Conservation (phyloP, 2,329 filamentous ascomycete species). For the Diplodia mutila region DNA sequence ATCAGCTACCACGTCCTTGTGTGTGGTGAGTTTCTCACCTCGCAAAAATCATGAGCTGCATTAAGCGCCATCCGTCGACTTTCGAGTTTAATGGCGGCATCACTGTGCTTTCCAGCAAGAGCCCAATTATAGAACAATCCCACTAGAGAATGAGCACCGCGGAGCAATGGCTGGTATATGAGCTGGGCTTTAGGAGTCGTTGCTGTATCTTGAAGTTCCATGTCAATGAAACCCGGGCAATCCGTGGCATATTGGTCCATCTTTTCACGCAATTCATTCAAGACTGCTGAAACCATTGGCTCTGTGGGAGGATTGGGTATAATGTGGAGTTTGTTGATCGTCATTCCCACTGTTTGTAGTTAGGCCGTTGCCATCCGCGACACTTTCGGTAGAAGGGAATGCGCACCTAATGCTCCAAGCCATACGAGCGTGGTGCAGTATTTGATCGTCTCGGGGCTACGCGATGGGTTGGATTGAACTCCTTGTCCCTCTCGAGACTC, state of each 20-base stretch:
- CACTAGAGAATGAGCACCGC: background rate
- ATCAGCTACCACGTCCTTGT: background rate
- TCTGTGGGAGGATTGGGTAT: background rate
- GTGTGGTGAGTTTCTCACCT: background rate
- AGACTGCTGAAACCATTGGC: background rate
- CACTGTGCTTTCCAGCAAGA: background rate
- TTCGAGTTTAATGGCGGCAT: background rate
- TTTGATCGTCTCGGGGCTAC: background rate
- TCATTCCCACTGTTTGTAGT: background rate
- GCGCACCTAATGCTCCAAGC: background rate
- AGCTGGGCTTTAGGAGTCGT: background rate
- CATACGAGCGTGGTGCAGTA: background rate
- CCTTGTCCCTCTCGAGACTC: background rate
- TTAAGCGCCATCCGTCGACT: background rate
- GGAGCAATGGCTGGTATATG: constrained; percentile 2
- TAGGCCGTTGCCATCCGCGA: background rate
- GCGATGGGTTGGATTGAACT: background rate
- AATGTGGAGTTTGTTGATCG: background rate
- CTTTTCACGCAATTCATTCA: background rate
- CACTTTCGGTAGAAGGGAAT: background rate
- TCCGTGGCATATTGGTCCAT: background rate
- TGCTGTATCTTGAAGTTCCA: constrained; percentile 2
- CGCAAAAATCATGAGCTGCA: constrained; percentile 8
- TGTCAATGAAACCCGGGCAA: constrained; percentile 3
- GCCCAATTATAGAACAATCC: background rate